Evolutionary conservation across 345 rosid species (phyloP), one percentile per base, ranked within the genome.

Genomic region (Lepidium didymum): DNA sequence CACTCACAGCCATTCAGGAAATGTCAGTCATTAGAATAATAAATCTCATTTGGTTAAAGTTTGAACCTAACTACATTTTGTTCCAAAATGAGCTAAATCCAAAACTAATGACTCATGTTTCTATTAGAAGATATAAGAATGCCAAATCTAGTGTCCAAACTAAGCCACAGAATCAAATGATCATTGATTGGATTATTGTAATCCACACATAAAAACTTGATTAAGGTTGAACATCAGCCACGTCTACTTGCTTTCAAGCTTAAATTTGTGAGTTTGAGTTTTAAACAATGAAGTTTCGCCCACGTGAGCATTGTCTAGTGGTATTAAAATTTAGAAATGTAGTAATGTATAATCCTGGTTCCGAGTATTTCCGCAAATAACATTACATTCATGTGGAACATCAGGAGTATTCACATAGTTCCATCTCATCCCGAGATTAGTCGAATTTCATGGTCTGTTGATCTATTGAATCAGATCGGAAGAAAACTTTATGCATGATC

Each of bases 91-190:
- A 51, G 45, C 46, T 19, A 61, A 70, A 61, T 51, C 54, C 44
- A 50, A 51, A 36, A 52, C 7, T 61, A 54, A 21, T 62, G 75
- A 70, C 75, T 40, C 53, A 35, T 60, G n/a, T 69, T 49, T 4
- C 38, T 34, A 43, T 15, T 21, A 35, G 68, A 51, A 68, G 53
- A 33, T 44, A 10, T 25, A 12, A 57, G 75, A 54, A 56, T 46
- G 8, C 64, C 25, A 44, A 25, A 35, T 45, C 45, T 16, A 19
- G 53, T 72, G 59, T 31, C 49, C 31, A 23, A 1, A 25, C 13
- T 37, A 27, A 58, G 15, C 56, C 62, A 53, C 62, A 62, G 0
- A 34, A 52, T 61, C 51, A 2, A 3, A 34, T 70, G 38, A 54
- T 54, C 34, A 35, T 71, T 62, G 63, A 5, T 54, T 62, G 21